Conservation (phyloP, 2,329 filamentous ascomycete genomes). For the Fusarium sp. region DNA sequence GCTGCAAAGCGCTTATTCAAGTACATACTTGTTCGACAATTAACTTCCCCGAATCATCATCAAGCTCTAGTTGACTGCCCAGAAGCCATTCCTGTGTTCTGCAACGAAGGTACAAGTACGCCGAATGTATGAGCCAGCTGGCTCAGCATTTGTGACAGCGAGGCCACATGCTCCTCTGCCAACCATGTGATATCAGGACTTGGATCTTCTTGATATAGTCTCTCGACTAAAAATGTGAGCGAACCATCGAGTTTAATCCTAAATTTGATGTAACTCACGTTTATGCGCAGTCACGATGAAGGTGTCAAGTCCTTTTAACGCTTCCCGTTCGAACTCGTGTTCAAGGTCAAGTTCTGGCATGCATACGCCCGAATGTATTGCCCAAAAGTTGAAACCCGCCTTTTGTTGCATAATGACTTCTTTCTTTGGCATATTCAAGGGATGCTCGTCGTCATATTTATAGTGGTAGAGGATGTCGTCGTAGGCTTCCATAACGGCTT, state of each 20-base stretch:
- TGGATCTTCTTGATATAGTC: neutral
- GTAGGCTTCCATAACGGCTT: neutral
- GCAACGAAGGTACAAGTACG: neutral
- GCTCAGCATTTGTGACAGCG: neutral
- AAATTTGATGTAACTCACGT: neutral
- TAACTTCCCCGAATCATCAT: neutral
- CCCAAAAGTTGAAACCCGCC: neutral
- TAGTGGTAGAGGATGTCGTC: neutral
- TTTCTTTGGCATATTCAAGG: neutral
- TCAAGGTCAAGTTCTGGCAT: neutral
- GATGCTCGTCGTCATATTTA: neutral
- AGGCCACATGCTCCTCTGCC: neutral
- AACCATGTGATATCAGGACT: neutral
- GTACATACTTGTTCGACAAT: neutral
- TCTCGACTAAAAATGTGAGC: neutral
- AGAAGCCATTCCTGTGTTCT: neutral
- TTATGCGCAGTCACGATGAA: neutral
- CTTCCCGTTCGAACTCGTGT: neutral
- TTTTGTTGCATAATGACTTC: neutral
- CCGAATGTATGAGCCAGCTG: neutral
- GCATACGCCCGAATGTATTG: neutral
- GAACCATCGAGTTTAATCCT: neutral
- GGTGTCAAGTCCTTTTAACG: neutral
- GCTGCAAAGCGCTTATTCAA: neutral
- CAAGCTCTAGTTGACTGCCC: neutral